Base-by-base conservation (phyloP, 139 green algal species). In the Gonium pectorale region DNA sequence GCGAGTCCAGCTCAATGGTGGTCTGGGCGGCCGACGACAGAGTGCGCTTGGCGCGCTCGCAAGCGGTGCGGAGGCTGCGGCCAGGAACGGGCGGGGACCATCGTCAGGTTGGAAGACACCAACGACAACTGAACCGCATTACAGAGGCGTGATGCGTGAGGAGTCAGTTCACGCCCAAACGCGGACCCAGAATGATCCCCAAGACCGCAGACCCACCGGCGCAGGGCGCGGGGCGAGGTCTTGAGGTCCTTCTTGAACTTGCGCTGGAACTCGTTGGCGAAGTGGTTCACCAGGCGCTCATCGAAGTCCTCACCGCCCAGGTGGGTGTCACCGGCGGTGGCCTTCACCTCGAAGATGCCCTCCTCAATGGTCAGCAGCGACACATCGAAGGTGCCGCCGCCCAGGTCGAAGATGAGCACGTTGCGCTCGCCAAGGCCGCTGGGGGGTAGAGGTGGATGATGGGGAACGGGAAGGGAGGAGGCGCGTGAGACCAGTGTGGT, bases 241-340 rank as follows among this genome's bases (percentile, higher is more conserved):
- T 85, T 94, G 86, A 99, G 94, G 88, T 99, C 96, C 93, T 99
- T 99, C 94, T 99, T 99, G 95, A 98, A 90, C 95, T 99, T 99
- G 89, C 97, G 91, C 95, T 99, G 98, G 94, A 99, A 99, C 90
- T 99, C 97, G 87, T 97, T 91, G 75, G 77, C 92, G 67, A 99
- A 99, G 93, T 98, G 92, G 86, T 96, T 95, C 40, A 99, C 96
- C 59, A 99, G 89, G 62, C 96, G 90, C 87, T 98, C 96, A 91
- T 99, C 97, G 86, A 99, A 99, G 92, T 99, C 97, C 93, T 99
- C 97, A 80, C 97, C 97, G 67, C 97, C 97, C 85, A 99, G 83
- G 89, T 99, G 97, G 51, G 97, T 99, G 92, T 99, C 97, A 75
- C 97, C 97, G 66, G 97, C 96, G 21, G 97, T 99, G 78, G 97